Evolutionary conservation across 768 basidiomycete species (phyloP).

Genomic region (Glaciozyma antarctica): DNA sequence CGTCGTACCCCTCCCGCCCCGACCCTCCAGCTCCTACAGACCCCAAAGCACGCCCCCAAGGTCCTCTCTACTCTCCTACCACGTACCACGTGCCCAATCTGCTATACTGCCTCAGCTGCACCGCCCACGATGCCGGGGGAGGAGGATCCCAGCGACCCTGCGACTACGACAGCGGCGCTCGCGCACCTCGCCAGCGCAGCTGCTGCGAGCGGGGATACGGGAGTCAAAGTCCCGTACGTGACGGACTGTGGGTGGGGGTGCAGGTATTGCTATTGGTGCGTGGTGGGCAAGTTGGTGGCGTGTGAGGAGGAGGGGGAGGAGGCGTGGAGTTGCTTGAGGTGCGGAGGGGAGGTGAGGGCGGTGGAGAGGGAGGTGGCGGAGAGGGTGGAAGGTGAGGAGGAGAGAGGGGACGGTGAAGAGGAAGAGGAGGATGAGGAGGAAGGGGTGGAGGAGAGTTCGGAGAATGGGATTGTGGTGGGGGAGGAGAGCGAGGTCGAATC

Average conservation of each 20-base stretch:
- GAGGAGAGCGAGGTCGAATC: background rate
- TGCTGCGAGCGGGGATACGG: conserved; percentile 44
- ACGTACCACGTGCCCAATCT: conserved; percentile 76
- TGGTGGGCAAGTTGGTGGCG: conserved; percentile 70
- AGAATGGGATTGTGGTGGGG: background rate
- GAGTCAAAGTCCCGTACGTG: conserved; percentile 65
- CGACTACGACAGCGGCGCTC: conserved; percentile 15
- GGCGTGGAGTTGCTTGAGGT: conserved; percentile 32
- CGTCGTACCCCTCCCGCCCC: conserved; percentile 8
- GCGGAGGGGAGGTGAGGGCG: conserved; percentile 18
- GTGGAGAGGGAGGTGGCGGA: conserved; percentile 11
- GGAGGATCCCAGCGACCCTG: conserved; percentile 35
- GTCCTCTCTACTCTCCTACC: conserved; percentile 64
- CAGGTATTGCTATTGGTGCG: conserved; percentile 86
- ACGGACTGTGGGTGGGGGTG: conserved; percentile 66
- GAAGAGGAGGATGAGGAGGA: conserved; percentile 25
- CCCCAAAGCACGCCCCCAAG: conserved; percentile 35
- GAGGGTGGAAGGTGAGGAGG: conserved; percentile 13
- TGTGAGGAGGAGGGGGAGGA: conserved; percentile 27
- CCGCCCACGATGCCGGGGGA: conserved; percentile 21
- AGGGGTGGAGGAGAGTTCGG: background rate
- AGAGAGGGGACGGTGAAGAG: conserved; percentile 27
- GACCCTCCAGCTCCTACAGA: conserved; percentile 22
- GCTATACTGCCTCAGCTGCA: conserved; percentile 40
- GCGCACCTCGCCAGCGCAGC: conserved; percentile 19